Evolutionary conservation across 2,329 filamentous ascomycete species (phyloP).

Genomic region (Sporothrix pseudoabietina): DNA sequence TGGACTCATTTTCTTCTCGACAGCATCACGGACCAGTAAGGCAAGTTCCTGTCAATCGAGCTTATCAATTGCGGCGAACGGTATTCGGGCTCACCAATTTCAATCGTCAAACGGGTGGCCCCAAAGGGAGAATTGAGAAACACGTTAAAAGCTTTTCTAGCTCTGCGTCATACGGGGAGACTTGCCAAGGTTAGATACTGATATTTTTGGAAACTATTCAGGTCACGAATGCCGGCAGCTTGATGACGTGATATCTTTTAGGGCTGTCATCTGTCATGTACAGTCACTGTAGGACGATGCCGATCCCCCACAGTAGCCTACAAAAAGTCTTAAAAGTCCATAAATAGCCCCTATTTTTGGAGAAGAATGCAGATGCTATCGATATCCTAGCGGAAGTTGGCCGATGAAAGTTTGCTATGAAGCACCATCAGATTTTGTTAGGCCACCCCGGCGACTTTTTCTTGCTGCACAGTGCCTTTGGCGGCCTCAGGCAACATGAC

Average conservation of each 20-base stretch:
- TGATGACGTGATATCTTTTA: background rate
- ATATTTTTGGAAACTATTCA: background rate
- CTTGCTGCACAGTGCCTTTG: background rate
- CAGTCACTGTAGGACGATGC: background rate
- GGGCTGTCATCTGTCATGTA: background rate
- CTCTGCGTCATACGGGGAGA: background rate
- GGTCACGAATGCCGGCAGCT: background rate
- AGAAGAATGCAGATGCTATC: background rate
- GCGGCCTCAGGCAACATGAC: background rate
- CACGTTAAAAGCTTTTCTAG: background rate
- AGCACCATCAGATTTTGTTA: background rate
- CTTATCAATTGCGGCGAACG: too few species aligned
- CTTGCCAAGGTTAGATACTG: background rate
- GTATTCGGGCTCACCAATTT: too few species aligned
- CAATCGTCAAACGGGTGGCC: background rate
- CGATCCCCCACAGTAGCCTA: background rate
- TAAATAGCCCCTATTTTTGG: background rate
- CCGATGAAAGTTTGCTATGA: background rate
- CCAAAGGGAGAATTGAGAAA: background rate
- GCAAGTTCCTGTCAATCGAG: too few species aligned
- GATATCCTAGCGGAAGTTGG: background rate
- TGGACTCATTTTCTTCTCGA: too few species aligned
- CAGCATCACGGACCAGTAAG: too few species aligned
- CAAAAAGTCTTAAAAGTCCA: too few species aligned
- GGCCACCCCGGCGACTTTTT: too few species aligned